Base-by-base conservation (phyloP, 1,284 basidiomycete genomes). In the Termitomyces sp. region DNA sequence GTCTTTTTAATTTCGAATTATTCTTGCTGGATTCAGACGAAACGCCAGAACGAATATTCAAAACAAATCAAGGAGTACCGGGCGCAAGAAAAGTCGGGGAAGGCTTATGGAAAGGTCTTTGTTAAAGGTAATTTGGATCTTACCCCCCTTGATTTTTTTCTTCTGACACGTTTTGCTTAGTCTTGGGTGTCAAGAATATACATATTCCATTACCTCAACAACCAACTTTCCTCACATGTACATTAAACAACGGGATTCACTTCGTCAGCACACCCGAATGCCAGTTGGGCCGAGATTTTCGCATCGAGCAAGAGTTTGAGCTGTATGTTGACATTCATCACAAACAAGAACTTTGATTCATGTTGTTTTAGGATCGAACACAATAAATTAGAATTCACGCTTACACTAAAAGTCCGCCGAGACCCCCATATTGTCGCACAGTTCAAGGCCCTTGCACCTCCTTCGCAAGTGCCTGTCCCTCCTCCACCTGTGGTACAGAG, bases 221-320 rank as follows among this genome's bases (percentile, higher is more conserved):
- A 57, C 72, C 81, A 0, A 94, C 94, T 0, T 77, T 74, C 33
- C 78, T 97, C 60, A 87, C 86, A n/a, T 91, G 92, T 65, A 93
- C 92, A 0, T 76, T 99, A 54, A 96, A 97, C 72, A 98, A 98
- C 62, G 94, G 95, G 7, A 93, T 97, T 53, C 94, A 98, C 70
- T 95, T 89, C 60, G 96, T 99, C 51, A 92, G 91, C 4, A 97
- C 95, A 0, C 93, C 92, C 0, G 90, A 92, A 62, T 79, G 78
- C 39, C 72, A 74, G 9, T 72, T 97, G 3, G 73, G 71, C 30
- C 71, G 76, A 35, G 83, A 88, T 26, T 82, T 81, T 50, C 76
- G 76, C 18, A 91, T 98, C 57, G 86, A 91, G 46, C 93, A 96
- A 67, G 94, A 97, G 68, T 98, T 97, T 62, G 93, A 97, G 63